Percentiles rank a stretch among this genome's conserved stretches.
phyloP scores from a whole-genome alignment of 345 rosid genomes.

The Balakata baccata region DNA sequence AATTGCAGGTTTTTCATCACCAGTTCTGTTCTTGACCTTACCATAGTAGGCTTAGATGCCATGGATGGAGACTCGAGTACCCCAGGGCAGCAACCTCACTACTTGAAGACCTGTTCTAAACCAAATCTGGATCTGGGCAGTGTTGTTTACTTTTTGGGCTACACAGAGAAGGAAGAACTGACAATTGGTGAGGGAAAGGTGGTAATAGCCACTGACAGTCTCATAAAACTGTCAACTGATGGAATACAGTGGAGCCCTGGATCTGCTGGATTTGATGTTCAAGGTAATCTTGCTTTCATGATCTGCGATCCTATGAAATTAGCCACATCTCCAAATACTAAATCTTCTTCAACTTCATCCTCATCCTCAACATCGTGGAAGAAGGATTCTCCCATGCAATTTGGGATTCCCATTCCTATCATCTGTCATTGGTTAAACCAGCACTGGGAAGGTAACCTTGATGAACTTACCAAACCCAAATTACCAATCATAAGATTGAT shows the following conservation, averaged over 20 bases:
- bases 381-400: slow-evolving; percentile 66
- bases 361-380: slow-evolving; percentile 69
- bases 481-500: slow-evolving; percentile 79
- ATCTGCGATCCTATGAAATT: slow-evolving; percentile 96
- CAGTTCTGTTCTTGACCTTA: slow-evolving; percentile 82
- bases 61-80: slow-evolving; percentile 67
- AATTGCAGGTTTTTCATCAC: slow-evolving; percentile 87
- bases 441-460: slow-evolving; percentile 97
- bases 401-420: slow-evolving; percentile 87
- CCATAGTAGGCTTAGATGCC: slow-evolving; percentile 78
- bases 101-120: slow-evolving; percentile 74
- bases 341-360: slow-evolving; percentile 59
- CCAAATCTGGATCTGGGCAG: slow-evolving; percentile 77
- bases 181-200: slow-evolving; percentile 85
- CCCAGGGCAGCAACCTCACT: slow-evolving; percentile 73
- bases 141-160: slow-evolving; percentile 70
- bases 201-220: slow-evolving; percentile 90
- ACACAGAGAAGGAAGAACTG: slow-evolving; percentile 55
- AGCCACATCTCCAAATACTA: slow-evolving; percentile 78
- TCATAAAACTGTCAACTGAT: slow-evolving; percentile 76
- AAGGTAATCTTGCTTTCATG: slow-evolving; percentile 93
- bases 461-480: slow-evolving; percentile 79
- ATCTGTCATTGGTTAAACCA: slow-evolving; percentile 95
- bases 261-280: slow-evolving; percentile 91
- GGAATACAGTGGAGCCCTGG: slow-evolving; percentile 81